Percentiles rank a stretch among this genome's conserved stretches.
These are phyloP conservation scores for Suillus subalutaceus DNA, from an alignment of 768 basidiomycete species.

Conservation along the genomic window DNA sequence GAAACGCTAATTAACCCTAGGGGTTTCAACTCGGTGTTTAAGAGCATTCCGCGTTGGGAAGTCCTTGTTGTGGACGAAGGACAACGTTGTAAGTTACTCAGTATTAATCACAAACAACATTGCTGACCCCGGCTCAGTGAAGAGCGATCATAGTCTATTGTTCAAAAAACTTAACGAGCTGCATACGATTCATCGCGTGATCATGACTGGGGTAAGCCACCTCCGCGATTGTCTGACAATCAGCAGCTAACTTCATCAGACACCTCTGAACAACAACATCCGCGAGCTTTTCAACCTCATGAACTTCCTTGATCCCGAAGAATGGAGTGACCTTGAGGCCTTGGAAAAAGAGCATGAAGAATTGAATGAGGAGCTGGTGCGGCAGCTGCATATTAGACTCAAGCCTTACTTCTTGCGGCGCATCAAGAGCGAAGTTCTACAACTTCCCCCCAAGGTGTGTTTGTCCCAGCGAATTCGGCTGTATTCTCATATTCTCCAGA, in stretches of 20 bases:
- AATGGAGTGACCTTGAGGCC: conserved; percentile 76
- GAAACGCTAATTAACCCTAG: conserved; percentile 73
- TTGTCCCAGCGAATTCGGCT: conserved; percentile 4
- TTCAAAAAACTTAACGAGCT: conserved; percentile 85
- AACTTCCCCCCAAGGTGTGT: conserved; percentile 86
- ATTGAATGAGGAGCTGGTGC: conserved; percentile 79
- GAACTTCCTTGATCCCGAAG: conserved; percentile 84
- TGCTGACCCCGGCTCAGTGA: conserved; percentile 54
- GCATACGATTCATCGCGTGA: conserved; percentile 75
- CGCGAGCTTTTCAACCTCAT: conserved; percentile 96
- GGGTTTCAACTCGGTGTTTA: conserved; percentile 79
- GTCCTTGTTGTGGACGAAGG: conserved; percentile 92
- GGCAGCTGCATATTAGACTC: conserved; percentile 75
- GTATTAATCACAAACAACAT: background rate
- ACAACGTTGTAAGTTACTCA: conserved; percentile 69
- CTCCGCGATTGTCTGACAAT: background rate
- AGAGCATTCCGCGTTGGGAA: conserved; percentile 88
- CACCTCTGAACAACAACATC: conserved; percentile 96
- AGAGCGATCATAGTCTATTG: conserved; percentile 77
- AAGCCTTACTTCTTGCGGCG: conserved; percentile 93
- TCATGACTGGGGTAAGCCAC: conserved; percentile 80
- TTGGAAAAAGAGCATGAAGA: conserved; percentile 77
- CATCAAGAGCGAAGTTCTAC: conserved; percentile 89
- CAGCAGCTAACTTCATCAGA: conserved; percentile 42
- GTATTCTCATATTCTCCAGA: conserved; percentile 44